Base-by-base conservation (phyloP, 2,329 filamentous ascomycete genomes). In the Trichoderma sp. region DNA sequence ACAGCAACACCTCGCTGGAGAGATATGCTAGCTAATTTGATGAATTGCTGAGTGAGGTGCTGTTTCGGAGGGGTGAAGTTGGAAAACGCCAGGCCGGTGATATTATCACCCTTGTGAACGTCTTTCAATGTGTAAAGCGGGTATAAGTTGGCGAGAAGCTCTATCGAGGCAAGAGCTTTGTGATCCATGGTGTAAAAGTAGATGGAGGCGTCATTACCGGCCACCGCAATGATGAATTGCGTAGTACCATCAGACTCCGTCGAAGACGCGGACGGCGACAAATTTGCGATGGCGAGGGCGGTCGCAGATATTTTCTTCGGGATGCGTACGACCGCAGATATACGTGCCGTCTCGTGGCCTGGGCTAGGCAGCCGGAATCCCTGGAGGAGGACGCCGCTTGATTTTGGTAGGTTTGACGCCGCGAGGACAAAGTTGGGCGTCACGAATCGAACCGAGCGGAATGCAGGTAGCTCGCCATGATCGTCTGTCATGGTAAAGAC, bases 1-100 rank as follows among this genome's bases (percentile, higher is more conserved):
- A 97, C 89, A 34, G 91, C 88, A 48, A 93, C 87, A 0, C 89
- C 92, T 76, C 93, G 94, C 69, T 89, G 90, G 72, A 96, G 89
- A 58, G 91, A 93, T 48, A 92, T 90, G 56, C 91, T 94, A 34
- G 92, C 93, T 4, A 97, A 86, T 73, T 92, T 92, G 72, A 96
- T 81, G 74, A 69, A 74, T 59, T 78, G 79, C 58, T 74, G 71
- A 15, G 74, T 75, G 45, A 73, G 60, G 80, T 80, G 65, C 77
- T 72, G 81, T 70, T 84, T 81, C n/a, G 86, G 87, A 1, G 86
- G 80, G 25, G 77, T 75, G 76, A 89, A 90, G 66, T 80, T 79
- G 4, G 87, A 88, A 74, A 90, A 87, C 10, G 84, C 80, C 13
- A 90, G 74, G 53, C 83, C 83, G 3, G 88, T 89, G 72, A 90